Percentiles rank a stretch among this genome's conserved stretches.
phyloP scores from a whole-genome alignment of 1,284 basidiomycete genomes.

The Fomitopsis schrenkii region DNA sequence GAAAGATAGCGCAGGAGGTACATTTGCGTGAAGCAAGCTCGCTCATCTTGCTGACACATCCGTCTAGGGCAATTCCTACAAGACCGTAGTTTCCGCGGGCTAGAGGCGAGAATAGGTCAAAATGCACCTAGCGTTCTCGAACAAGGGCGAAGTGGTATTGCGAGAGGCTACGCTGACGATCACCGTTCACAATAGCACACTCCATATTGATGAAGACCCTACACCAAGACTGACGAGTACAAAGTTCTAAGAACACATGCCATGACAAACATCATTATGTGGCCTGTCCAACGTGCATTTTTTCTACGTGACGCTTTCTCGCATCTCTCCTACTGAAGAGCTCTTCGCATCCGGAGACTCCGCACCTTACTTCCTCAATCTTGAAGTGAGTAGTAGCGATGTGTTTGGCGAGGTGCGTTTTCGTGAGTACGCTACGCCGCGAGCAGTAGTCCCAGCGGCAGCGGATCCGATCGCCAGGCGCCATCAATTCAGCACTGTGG shows the following conservation, averaged over 20 bases:
- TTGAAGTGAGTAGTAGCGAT: not conserved
- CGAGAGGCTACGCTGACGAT: conserved; percentile 73
- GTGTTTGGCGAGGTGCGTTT: not conserved
- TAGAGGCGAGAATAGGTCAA: conserved; percentile 78
- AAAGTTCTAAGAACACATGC: not conserved
- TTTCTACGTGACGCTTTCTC: not conserved
- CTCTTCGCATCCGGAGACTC: not conserved
- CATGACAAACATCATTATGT: not conserved
- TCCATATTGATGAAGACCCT: not conserved
- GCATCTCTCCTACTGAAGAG: not conserved
- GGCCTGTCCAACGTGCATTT: not conserved
- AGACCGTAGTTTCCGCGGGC: conserved; percentile 73
- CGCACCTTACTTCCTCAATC: not conserved
- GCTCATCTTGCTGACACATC: not conserved
- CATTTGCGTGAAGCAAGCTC: conserved; percentile 13
- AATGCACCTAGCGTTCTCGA: conserved; percentile 82
- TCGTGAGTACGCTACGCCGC: not conserved
- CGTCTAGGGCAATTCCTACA: conserved; percentile 64
- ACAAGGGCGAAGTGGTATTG: conserved; percentile 87
- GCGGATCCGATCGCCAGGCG: not conserved
- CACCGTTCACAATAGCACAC: not conserved
- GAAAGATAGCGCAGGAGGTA: conserved; percentile 70
- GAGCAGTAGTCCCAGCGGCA: not conserved
- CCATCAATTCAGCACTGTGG: not conserved
- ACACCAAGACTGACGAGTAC: not conserved